Conservation (phyloP, 2,329 filamentous ascomycete species). For the Trichoderma polysporum region DNA sequence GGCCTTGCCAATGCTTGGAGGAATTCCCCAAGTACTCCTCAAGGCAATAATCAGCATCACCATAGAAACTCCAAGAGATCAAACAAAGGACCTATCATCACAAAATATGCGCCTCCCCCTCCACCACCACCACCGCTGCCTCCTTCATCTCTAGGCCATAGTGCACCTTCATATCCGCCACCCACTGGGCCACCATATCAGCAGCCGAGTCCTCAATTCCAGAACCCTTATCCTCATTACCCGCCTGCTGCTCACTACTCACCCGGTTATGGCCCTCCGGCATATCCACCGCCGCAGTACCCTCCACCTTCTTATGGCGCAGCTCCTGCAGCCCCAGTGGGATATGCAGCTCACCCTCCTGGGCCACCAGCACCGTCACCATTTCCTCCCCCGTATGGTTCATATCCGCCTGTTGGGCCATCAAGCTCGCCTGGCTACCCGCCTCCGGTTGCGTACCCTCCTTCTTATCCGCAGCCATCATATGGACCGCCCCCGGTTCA, state of each 20-base stretch:
- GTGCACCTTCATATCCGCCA: slow-evolving; percentile 27
- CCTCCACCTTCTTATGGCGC: slow-evolving; percentile 26
- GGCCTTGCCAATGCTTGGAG: slow-evolving; percentile 39
- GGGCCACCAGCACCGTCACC: slow-evolving; percentile 16
- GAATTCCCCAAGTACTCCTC: slow-evolving; percentile 31
- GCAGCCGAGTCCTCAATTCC: slow-evolving; percentile 28
- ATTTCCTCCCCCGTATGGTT: slow-evolving; percentile 17
- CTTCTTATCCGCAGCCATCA: slow-evolving; percentile 25
- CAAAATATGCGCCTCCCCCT: slow-evolving; percentile 35
- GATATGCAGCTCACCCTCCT: slow-evolving; percentile 22
- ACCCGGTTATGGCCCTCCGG: slow-evolving; percentile 29
- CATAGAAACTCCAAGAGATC: slow-evolving; percentile 33
- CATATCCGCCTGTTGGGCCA: slow-evolving; percentile 27
- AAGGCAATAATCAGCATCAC: slow-evolving; percentile 31
- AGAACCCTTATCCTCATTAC: slow-evolving; percentile 28
- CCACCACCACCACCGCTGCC: neutral
- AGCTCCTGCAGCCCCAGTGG: slow-evolving; percentile 22
- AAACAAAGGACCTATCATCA: slow-evolving; percentile 38
- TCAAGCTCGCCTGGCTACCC: slow-evolving; percentile 15
- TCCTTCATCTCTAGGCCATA: slow-evolving; percentile 19
- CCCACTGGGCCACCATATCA: slow-evolving; percentile 29
- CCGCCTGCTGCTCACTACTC: slow-evolving; percentile 28
- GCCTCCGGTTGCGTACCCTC: slow-evolving; percentile 18
- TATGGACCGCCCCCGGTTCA: slow-evolving; percentile 27
- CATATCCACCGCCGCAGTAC: slow-evolving; percentile 29